These are phyloP conservation scores for Prunus mongolica DNA, from an alignment of 306 rosid genomes.

Conservation along the genomic window DNA sequence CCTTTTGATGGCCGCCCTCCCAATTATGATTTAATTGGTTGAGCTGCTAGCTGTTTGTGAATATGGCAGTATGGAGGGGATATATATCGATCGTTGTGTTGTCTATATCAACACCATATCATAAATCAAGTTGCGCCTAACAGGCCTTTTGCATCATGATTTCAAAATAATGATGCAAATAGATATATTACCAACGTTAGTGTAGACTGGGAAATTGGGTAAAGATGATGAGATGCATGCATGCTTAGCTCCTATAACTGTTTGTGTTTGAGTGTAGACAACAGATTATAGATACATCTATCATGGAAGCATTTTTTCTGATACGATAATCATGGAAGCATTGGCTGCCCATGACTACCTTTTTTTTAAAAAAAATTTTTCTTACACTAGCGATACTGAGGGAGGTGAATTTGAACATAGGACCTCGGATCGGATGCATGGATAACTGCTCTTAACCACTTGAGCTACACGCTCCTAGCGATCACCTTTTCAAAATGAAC, in stretches of 20 bases:
- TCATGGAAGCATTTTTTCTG: background rate
- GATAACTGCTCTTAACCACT: too few species aligned
- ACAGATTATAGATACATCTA: background rate
- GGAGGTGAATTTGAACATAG: too few species aligned
- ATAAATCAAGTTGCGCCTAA: background rate
- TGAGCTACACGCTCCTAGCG: too few species aligned
- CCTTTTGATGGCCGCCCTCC: background rate
- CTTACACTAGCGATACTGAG: too few species aligned
- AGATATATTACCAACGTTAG: background rate
- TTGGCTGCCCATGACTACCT: too few species aligned
- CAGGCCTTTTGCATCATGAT: constrained; percentile 7
- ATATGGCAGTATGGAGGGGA: background rate
- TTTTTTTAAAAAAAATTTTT: too few species aligned
- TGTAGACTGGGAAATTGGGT: background rate
- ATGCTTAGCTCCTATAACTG: background rate
- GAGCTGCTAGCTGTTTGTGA: constrained; percentile 2
- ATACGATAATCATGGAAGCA: background rate
- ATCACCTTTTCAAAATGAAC: too few species aligned
- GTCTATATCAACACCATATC: constrained; percentile 8
- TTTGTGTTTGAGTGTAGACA: background rate
- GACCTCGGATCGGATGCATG: too few species aligned
- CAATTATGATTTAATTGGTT: background rate
- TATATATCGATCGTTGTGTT: background rate
- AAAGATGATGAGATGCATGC: background rate
- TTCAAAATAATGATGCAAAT: background rate